A percentile compares a stretch with the other conserved stretches of the same genome.
These are phyloP conservation scores for Immersiporthe knoxdaviesiana DNA, from an alignment of 2,329 filamentous ascomycete species.

Conservation along the genomic window DNA sequence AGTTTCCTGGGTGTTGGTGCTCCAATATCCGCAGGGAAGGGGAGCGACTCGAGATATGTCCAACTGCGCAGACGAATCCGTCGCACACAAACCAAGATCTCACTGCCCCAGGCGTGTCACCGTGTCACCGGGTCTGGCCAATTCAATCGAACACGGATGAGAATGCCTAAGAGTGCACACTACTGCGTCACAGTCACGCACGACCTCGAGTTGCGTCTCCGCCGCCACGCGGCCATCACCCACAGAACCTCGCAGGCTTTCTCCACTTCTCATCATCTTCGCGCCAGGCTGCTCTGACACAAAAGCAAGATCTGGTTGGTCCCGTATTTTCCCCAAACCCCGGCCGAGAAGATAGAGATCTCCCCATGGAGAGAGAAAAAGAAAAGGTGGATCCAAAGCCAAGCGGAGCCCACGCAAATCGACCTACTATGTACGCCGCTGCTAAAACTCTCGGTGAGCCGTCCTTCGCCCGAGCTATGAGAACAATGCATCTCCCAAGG, in stretches of 20 bases:
- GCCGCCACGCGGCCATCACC: neutral
- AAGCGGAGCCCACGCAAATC: neutral
- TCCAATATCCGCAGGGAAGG: neutral
- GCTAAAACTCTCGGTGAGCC: neutral
- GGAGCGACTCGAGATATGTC: neutral
- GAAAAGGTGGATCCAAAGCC: neutral
- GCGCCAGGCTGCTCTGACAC: neutral
- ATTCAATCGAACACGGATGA: neutral
- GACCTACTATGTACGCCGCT: neutral
- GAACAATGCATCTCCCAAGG: neutral
- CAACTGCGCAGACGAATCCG: neutral
- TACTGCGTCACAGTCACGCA: neutral
- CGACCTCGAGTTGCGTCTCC: neutral
- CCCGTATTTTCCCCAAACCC: neutral
- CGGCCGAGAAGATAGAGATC: neutral
- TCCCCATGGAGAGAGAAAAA: slow-evolving; percentile 6
- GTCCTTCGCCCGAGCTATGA: neutral
- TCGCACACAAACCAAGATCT: neutral
- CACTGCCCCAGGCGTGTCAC: neutral
- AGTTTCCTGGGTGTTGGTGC: neutral
- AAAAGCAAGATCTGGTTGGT: neutral
- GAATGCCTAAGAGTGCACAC: neutral
- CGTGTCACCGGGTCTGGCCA: too few species aligned
- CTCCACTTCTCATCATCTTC: neutral
- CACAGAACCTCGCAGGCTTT: neutral